phyloP scores from a whole-genome alignment of 495 filamentous ascomycete species.

The Penicillium goetzii region DNA sequence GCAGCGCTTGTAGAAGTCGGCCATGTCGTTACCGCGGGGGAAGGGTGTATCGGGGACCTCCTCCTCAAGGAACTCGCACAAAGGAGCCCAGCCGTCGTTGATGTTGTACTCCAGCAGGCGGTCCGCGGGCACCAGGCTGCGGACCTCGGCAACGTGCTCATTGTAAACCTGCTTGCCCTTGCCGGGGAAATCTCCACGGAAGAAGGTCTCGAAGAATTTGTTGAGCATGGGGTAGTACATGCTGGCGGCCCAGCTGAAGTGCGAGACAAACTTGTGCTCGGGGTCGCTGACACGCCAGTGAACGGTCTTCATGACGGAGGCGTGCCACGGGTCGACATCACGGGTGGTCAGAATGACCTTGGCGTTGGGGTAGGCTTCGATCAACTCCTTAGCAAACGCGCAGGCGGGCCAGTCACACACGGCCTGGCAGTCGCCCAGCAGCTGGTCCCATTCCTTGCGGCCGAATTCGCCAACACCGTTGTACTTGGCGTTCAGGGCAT shows the following conservation, averaged over 20 bases:
- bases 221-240: constrained; percentile 64
- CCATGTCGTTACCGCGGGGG: constrained; percentile 54
- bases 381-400: constrained; percentile 67
- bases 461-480: constrained; percentile 62
- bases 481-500: constrained; percentile 68
- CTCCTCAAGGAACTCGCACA: constrained; percentile 68
- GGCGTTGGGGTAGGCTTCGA: constrained; percentile 70
- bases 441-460: constrained; percentile 67
- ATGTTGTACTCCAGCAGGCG: constrained; percentile 67
- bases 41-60: constrained; percentile 55
- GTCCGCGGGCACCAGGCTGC: constrained; percentile 49
- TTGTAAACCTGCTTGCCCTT: constrained; percentile 56
- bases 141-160: constrained; percentile 50
- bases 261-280: constrained; percentile 55
- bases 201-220: constrained; percentile 62
- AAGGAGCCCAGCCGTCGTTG: constrained; percentile 66
- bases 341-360: constrained; percentile 68
- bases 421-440: constrained; percentile 67
- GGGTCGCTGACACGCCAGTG: constrained; percentile 59
- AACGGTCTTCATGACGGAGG: constrained; percentile 56
- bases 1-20: constrained; percentile 63
- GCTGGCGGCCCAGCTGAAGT: constrained; percentile 59
- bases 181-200: constrained; percentile 55
- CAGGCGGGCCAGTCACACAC: constrained; percentile 70
- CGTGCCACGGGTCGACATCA: constrained; percentile 63